A percentile compares a stretch with the other conserved stretches of the same genome.
Evolutionary conservation across 2,329 filamentous ascomycete species (phyloP).

Genomic region (Penicillium sp.): DNA sequence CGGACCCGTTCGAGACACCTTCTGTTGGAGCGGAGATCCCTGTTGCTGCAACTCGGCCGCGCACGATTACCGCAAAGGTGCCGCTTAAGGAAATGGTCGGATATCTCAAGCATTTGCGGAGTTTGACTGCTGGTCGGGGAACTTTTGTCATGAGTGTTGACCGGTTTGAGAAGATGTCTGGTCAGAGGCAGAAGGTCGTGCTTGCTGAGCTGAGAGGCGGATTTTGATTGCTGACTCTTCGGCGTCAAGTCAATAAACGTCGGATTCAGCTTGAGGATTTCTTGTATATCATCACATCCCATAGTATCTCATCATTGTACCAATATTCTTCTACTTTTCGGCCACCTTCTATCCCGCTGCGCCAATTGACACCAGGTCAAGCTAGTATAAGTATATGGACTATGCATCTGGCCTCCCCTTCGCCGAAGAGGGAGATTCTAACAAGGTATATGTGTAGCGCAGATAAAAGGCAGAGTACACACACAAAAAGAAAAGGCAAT

Average conservation of each 20-base stretch:
- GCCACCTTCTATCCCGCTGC: neutral
- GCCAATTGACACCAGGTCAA: neutral
- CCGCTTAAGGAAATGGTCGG: conserved; percentile 96
- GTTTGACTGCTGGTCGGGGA: conserved; percentile 80
- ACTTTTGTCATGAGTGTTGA: conserved; percentile 74
- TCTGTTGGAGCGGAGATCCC: conserved; percentile 25
- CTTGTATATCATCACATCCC: conserved; percentile 3
- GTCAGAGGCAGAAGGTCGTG: conserved; percentile 58
- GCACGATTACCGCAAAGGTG: conserved; percentile 77
- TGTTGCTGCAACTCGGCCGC: conserved; percentile 45
- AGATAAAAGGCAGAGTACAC: conserved; percentile 1
- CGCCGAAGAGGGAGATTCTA: neutral
- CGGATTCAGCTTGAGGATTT: neutral
- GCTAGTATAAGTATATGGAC: neutral
- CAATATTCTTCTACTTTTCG: conserved; percentile 1
- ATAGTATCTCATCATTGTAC: neutral
- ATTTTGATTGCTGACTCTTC: conserved; percentile 15
- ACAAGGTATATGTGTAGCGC: conserved; percentile 1
- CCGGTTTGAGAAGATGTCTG: conserved; percentile 65
- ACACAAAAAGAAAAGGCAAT: neutral
- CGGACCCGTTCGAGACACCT: conserved; percentile 66
- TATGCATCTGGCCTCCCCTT: neutral
- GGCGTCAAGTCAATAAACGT: neutral
- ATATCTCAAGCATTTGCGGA: conserved; percentile 83
- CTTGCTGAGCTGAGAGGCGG: conserved; percentile 46